A percentile compares a stretch with the other conserved stretches of the same genome.
Evolutionary conservation across 768 basidiomycete genomes (phyloP).

Genomic region (Suillus alpinus): DNA sequence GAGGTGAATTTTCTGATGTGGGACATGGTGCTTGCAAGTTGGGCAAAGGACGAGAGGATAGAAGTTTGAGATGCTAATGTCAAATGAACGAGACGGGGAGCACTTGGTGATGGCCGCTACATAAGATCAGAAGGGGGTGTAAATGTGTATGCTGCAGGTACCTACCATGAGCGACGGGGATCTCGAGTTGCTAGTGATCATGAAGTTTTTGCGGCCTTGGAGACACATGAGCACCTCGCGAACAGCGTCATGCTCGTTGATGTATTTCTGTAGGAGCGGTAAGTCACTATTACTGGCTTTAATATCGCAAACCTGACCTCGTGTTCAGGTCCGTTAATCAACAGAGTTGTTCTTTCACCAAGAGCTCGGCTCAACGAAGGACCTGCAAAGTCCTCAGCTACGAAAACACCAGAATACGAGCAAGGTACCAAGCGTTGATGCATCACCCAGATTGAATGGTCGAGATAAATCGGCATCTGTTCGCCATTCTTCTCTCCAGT

Average conservation of each 20-base stretch:
- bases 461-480: slow-evolving; percentile 40
- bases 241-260: slow-evolving; percentile 72
- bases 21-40: slow-evolving; percentile 56
- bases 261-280: slow-evolving; percentile 49
- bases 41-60: slow-evolving; percentile 56
- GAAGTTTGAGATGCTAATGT: slow-evolving; percentile 67
- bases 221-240: slow-evolving; percentile 74
- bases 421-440: slow-evolving; percentile 65
- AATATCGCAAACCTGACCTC: slow-evolving; percentile 34
- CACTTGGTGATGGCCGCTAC: slow-evolving; percentile 43
- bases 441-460: slow-evolving; percentile 63
- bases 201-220: slow-evolving; percentile 66
- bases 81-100: slow-evolving; percentile 64
- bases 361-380: slow-evolving; percentile 42
- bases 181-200: slow-evolving; percentile 39
- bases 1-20: slow-evolving; percentile 63
- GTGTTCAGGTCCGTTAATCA: slow-evolving; percentile 38
- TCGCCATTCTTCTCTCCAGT: slow-evolving; percentile 71
- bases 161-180: slow-evolving; percentile 34
- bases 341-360: slow-evolving; percentile 35
- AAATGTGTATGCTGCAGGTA: not conserved
- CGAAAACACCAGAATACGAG: not conserved
- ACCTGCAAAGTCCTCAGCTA: slow-evolving; percentile 29
- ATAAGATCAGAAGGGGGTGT: not conserved
- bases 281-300: not conserved